A percentile compares a stretch with the other conserved stretches of the same genome.
phyloP scores from a whole-genome alignment of 1,284 basidiomycete genomes.

The Athelia psychrophila region DNA sequence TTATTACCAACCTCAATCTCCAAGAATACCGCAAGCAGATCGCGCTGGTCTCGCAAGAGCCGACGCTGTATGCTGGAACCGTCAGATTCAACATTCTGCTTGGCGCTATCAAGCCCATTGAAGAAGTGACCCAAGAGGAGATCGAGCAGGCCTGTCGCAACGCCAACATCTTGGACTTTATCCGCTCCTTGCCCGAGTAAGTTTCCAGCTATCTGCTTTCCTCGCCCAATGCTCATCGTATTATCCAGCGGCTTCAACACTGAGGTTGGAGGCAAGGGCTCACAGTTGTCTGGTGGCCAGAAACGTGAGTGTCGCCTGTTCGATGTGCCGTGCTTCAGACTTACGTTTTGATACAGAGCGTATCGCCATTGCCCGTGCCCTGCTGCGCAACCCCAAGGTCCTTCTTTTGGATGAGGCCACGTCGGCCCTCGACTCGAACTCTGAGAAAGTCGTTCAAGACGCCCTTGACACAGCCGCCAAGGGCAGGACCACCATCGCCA shows the following conservation, averaged over 20 bases:
- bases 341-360: constrained; percentile 55
- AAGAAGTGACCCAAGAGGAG: constrained; percentile 87
- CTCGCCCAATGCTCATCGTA: neutral
- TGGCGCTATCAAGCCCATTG: constrained; percentile 79
- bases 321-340: neutral
- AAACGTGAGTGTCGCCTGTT: constrained; percentile 60
- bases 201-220: constrained; percentile 36
- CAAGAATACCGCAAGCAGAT: constrained; percentile 82
- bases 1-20: constrained; percentile 80
- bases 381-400: constrained; percentile 94
- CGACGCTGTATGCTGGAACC: constrained; percentile 86
- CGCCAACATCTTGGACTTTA: constrained; percentile 93
- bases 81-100: constrained; percentile 88
- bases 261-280: constrained; percentile 89
- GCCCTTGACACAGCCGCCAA: constrained; percentile 70
- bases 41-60: constrained; percentile 92
- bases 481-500: constrained; percentile 65
- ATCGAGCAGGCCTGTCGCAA: constrained; percentile 81
- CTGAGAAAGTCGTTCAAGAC: constrained; percentile 71
- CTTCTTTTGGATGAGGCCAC: constrained; percentile 70
- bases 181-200: constrained; percentile 84
- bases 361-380: constrained; percentile 94
- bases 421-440: constrained; percentile 54
- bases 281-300: constrained; percentile 92
- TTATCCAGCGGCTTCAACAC: constrained; percentile 67